Percentiles rank a stretch among this genome's conserved stretches.
These are phyloP conservation scores for Trichoderma guizhouense DNA, from an alignment of 2,329 filamentous ascomycete genomes.

Conservation along the genomic window DNA sequence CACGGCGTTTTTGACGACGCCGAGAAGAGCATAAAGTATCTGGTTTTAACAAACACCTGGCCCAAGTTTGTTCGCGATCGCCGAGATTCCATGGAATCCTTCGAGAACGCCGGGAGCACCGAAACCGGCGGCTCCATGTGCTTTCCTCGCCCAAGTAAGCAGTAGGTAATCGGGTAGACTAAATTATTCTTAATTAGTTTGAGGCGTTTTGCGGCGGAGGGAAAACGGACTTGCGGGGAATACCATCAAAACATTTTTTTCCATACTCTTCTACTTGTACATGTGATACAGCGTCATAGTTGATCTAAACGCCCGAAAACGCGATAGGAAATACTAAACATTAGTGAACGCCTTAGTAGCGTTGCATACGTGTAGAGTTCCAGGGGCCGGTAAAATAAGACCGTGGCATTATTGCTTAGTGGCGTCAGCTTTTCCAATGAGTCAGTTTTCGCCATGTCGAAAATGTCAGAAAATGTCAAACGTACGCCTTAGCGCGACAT, in stretches of 20 bases:
- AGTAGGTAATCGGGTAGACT: neutral
- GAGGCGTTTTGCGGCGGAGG: neutral
- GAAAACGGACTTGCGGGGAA: neutral
- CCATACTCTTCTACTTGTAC: neutral
- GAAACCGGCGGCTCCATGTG: constrained; percentile 17
- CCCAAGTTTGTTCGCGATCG: constrained; percentile 50
- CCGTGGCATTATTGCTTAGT: neutral
- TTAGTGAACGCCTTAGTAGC: neutral
- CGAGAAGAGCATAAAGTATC: constrained; percentile 60
- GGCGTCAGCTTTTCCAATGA: neutral
- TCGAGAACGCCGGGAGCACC: neutral
- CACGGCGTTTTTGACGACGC: constrained; percentile 56
- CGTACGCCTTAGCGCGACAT: constrained; percentile 5
- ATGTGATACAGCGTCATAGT: neutral
- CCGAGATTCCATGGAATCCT: constrained; percentile 25
- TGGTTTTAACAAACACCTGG: constrained; percentile 68
- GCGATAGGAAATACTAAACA: neutral
- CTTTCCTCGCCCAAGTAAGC: neutral
- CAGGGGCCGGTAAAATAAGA: neutral
- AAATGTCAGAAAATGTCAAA: constrained; percentile 14
- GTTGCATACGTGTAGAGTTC: neutral
- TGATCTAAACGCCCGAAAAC: neutral
- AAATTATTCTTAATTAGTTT: neutral
- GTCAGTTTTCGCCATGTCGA: constrained; percentile 1
- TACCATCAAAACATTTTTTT: neutral